A percentile compares a stretch with the other conserved stretches of the same genome.
phyloP scores from a whole-genome alignment of 441 rosid genomes.

The Manihot esculenta region DNA sequence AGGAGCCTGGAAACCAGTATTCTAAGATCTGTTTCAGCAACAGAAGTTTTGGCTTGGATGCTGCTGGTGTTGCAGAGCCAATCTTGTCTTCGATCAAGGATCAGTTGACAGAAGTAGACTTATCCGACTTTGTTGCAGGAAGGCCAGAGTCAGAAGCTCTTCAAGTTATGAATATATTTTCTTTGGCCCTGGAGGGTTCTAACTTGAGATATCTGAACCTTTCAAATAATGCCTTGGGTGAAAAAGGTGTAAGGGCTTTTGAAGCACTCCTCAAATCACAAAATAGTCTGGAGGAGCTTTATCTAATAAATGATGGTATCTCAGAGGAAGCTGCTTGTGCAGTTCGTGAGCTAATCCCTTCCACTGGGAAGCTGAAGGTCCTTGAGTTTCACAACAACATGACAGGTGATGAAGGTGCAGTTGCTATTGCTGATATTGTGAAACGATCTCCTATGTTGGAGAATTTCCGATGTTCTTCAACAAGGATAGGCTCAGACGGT shows the following conservation, averaged over 20 bases:
- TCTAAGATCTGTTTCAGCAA: slow-evolving; percentile 87
- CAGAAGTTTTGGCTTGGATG: slow-evolving; percentile 83
- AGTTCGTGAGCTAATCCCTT: slow-evolving; percentile 74
- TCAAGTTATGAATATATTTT: slow-evolving; percentile 77
- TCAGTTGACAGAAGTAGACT: slow-evolving; percentile 78
- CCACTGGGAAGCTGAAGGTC: slow-evolving; percentile 69
- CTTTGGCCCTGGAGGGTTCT: slow-evolving; percentile 67
- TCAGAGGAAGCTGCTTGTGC: slow-evolving; percentile 92
- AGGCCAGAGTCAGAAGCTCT: slow-evolving; percentile 89
- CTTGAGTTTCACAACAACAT: slow-evolving; percentile 91
- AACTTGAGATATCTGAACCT: slow-evolving; percentile 69
- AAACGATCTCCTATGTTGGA: slow-evolving; percentile 55
- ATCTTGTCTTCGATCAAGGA: slow-evolving; percentile 60
- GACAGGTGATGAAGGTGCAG: slow-evolving; percentile 92
- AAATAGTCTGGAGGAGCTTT: slow-evolving; percentile 65
- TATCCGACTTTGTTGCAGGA: slow-evolving; percentile 91
- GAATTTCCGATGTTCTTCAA: slow-evolving; percentile 80
- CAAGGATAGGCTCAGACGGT: slow-evolving; percentile 78
- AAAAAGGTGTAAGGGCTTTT: slow-evolving; percentile 92
- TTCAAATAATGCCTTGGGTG: slow-evolving; percentile 90
- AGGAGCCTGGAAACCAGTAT: slow-evolving; percentile 65
- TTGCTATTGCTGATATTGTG: slow-evolving; percentile 74
- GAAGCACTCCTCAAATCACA: slow-evolving; percentile 69
- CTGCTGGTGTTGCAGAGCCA: slow-evolving; percentile 73
- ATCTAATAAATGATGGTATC: slow-evolving; percentile 84